Evolutionary conservation across 208 protist species (phyloP).

Genomic region (Acanthamoeba divionensis): DNA sequence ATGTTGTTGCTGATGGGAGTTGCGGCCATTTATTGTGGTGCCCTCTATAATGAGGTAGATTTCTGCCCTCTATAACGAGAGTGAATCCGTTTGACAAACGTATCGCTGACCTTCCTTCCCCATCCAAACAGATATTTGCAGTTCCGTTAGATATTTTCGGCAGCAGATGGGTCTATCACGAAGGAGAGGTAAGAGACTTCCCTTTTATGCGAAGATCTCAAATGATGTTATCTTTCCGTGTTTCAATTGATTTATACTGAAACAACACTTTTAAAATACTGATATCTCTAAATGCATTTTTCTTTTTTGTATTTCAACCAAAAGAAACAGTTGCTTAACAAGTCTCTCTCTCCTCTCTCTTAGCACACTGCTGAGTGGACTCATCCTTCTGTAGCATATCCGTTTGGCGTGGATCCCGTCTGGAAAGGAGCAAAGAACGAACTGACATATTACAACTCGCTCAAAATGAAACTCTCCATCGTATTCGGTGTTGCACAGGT

Average conservation of each 20-base stretch:
- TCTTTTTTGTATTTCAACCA: slow-evolving; percentile 53
- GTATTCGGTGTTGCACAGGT: slow-evolving; percentile 91
- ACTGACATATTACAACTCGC: slow-evolving; percentile 95
- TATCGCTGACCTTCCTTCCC: too few relatives aligned
- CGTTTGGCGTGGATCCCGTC: slow-evolving; percentile 80
- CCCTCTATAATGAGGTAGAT: slow-evolving; percentile 97
- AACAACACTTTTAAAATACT: too few relatives aligned
- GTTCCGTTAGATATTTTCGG: slow-evolving; percentile 66
- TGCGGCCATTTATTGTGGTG: slow-evolving; percentile 94
- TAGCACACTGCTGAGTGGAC: not conserved
- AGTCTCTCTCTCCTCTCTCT: not conserved
- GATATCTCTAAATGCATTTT: too few relatives aligned
- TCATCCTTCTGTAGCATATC: slow-evolving; percentile 52
- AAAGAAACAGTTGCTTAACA: not conserved
- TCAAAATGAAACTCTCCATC: slow-evolving; percentile 99
- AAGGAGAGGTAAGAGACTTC: too few relatives aligned
- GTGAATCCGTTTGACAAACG: too few relatives aligned
- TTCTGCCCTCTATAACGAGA: slow-evolving; percentile 76
- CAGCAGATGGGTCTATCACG: slow-evolving; percentile 41
- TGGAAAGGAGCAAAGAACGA: slow-evolving; percentile 93
- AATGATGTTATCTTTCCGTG: not conserved
- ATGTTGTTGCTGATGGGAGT: slow-evolving; percentile 94
- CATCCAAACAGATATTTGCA: too few relatives aligned
- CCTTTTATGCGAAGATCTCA: too few relatives aligned
- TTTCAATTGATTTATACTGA: too few relatives aligned